phyloP scores from a whole-genome alignment of 352 stramenopile genomes.

The Globisporangium carolinianum region DNA sequence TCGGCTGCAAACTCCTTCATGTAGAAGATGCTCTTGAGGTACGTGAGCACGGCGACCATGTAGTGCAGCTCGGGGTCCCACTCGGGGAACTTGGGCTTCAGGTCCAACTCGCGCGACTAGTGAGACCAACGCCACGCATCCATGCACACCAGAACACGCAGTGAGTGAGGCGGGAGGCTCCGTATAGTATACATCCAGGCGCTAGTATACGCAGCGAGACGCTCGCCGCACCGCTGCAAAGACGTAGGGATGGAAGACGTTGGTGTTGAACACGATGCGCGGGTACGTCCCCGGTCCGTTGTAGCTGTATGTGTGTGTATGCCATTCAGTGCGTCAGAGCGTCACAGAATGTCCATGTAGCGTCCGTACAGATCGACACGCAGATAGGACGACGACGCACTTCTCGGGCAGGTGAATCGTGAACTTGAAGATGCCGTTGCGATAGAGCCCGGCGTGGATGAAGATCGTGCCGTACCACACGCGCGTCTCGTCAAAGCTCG shows the following conservation, averaged over 20 bases:
- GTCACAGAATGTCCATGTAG: not conserved
- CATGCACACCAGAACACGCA: not conserved
- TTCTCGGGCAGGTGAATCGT: constrained; percentile 76
- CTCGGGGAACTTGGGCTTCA: constrained; percentile 87
- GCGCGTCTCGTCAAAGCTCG: constrained; percentile 88
- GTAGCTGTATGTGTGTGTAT: constrained; percentile 56
- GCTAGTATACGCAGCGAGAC: not conserved
- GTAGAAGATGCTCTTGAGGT: constrained; percentile 98
- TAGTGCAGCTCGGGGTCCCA: constrained; percentile 94
- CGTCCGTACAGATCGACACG: not conserved
- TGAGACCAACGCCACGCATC: not conserved
- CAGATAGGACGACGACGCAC: constrained; percentile 17
- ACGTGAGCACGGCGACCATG: constrained; percentile 94
- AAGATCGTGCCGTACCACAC: constrained; percentile 96
- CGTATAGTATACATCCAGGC: not conserved
- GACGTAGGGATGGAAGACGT: constrained; percentile 93
- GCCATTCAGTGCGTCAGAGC: not conserved
- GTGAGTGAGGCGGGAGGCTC: not conserved
- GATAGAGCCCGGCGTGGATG: constrained; percentile 92
- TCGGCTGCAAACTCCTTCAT: constrained; percentile 88
- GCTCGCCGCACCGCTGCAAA: constrained; percentile 38
- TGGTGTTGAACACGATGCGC: constrained; percentile 89
- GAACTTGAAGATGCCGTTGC: constrained; percentile 97
- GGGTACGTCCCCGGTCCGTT: constrained; percentile 92
- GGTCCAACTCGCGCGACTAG: constrained; percentile 86